These are phyloP conservation scores for Beauveria australis DNA, from an alignment of 2,329 filamentous ascomycete species.

Conservation along the genomic window DNA sequence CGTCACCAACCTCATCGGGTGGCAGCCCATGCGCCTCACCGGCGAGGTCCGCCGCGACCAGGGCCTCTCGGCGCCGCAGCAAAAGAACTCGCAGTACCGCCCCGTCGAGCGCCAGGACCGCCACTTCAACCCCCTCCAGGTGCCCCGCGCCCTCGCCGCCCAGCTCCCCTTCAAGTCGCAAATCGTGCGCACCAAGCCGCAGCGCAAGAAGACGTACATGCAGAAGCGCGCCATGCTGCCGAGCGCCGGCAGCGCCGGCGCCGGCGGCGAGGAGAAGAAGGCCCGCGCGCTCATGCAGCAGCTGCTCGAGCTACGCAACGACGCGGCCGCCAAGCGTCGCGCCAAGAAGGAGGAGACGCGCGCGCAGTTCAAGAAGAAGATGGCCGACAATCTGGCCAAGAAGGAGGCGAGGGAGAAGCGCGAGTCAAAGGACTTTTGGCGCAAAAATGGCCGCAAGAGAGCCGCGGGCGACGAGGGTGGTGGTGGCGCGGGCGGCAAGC, in stretches of 20 bases:
- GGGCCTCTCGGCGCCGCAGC: conserved; percentile 65
- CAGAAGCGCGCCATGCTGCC: conserved; percentile 87
- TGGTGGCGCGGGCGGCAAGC: conserved; percentile 27
- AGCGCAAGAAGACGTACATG: conserved; percentile 77
- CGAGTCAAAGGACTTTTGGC: conserved; percentile 90
- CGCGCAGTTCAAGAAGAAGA: conserved; percentile 71
- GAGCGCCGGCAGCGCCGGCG: conserved; percentile 48
- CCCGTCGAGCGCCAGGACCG: conserved; percentile 56
- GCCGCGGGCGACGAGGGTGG: conserved; percentile 34
- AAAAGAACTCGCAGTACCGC: conserved; percentile 81
- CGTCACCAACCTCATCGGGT: conserved; percentile 85
- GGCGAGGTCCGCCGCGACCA: conserved; percentile 79
- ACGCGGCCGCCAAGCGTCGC: conserved; percentile 75
- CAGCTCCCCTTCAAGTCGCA: conserved; percentile 89
- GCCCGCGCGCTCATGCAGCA: conserved; percentile 87
- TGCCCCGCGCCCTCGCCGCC: conserved; percentile 73
- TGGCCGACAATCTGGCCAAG: conserved; percentile 77
- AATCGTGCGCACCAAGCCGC: conserved; percentile 71
- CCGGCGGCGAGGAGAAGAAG: conserved; percentile 79
- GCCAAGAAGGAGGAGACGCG: conserved; percentile 84
- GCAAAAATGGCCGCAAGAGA: conserved; percentile 72
- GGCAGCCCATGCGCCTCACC: conserved; percentile 90
- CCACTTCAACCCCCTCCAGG: conserved; percentile 70
- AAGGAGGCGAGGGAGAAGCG: conserved; percentile 78
- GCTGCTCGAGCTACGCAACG: conserved; percentile 80